These are phyloP conservation scores for Camellia sinensis DNA, from an alignment of 148 eudicot genomes.

Conservation along the genomic window DNA sequence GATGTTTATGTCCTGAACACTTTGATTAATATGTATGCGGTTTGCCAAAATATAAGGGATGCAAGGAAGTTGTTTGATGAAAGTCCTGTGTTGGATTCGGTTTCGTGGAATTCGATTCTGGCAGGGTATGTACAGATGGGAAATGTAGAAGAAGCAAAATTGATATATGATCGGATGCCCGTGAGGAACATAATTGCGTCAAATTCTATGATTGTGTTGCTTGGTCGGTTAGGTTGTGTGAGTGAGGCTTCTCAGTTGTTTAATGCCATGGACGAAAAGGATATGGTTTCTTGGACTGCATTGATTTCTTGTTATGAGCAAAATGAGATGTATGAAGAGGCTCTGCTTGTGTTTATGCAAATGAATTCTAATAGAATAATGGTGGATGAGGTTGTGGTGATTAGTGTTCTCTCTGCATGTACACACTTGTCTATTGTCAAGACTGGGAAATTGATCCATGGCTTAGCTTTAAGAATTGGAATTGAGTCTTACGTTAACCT, in stretches of 20 bases:
- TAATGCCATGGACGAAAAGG: conserved; percentile 42
- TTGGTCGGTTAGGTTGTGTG: conserved; percentile 48
- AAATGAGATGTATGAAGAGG: conserved; percentile 51
- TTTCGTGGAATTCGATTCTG: conserved; percentile 75
- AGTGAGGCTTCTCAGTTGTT: conserved; percentile 52
- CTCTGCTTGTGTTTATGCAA: conserved; percentile 42
- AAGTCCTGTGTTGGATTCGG: conserved; percentile 58
- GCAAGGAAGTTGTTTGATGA: conserved; percentile 69
- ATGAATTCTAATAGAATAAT: conserved; percentile 36
- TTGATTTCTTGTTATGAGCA: conserved; percentile 69
- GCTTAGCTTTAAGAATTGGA: conserved; percentile 51
- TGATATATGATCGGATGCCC: conserved; percentile 52
- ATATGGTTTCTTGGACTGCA: conserved; percentile 75
- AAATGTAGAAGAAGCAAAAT: conserved; percentile 40
- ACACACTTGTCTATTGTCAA: conserved; percentile 29
- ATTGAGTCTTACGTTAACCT: conserved; percentile 56
- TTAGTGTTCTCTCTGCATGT: conserved; percentile 66
- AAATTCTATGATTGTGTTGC: conserved; percentile 65
- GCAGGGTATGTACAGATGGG: conserved; percentile 57
- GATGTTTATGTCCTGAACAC: conserved; percentile 61
- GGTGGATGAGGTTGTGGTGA: conserved; percentile 59
- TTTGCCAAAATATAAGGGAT: conserved; percentile 34
- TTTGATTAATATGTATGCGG: conserved; percentile 55
- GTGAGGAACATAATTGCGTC: conserved; percentile 52
- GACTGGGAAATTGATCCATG: conserved; percentile 46